A percentile compares a stretch with the other conserved stretches of the same genome.
phyloP scores from a whole-genome alignment of 2,329 filamentous ascomycete species.

The Alternaria rosae region DNA sequence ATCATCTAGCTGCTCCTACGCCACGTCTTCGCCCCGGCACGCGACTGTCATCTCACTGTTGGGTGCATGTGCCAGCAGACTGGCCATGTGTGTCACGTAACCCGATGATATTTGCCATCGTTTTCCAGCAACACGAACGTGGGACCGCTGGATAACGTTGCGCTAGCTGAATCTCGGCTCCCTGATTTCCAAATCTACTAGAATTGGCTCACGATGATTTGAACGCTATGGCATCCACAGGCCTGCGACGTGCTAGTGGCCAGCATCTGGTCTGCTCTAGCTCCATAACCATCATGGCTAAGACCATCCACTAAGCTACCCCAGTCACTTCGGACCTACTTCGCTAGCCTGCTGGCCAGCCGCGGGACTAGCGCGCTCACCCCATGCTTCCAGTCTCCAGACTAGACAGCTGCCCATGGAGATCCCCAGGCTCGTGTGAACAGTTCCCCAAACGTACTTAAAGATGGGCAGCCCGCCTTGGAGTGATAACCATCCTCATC shows the following conservation, averaged over 20 bases:
- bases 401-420: constrained; percentile 31
- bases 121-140: not conserved
- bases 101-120: not conserved
- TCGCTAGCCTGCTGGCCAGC: constrained; percentile 20
- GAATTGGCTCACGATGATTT: constrained; percentile 9
- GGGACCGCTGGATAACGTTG: not conserved
- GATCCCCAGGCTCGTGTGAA: constrained; percentile 24
- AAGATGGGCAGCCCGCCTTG: constrained; percentile 18
- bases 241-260: constrained; percentile 15
- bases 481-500: constrained; percentile 12
- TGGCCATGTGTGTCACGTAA: constrained; percentile 4
- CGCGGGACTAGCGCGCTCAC: constrained; percentile 21
- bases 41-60: constrained; percentile 6
- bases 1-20: constrained; percentile 15
- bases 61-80: constrained; percentile 7
- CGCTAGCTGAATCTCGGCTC: constrained; percentile 10
- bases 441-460: constrained; percentile 32
- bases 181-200: not conserved
- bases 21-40: constrained; percentile 19
- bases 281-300: constrained; percentile 16
- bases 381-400: constrained; percentile 33
- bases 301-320: constrained; percentile 8
- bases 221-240: constrained; percentile 12
- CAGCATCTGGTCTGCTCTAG: constrained; percentile 28
- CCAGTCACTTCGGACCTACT: constrained; percentile 25